These are phyloP conservation scores for Bretschneidera sinensis DNA, from an alignment of 345 rosid species.

Conservation along the genomic window DNA sequence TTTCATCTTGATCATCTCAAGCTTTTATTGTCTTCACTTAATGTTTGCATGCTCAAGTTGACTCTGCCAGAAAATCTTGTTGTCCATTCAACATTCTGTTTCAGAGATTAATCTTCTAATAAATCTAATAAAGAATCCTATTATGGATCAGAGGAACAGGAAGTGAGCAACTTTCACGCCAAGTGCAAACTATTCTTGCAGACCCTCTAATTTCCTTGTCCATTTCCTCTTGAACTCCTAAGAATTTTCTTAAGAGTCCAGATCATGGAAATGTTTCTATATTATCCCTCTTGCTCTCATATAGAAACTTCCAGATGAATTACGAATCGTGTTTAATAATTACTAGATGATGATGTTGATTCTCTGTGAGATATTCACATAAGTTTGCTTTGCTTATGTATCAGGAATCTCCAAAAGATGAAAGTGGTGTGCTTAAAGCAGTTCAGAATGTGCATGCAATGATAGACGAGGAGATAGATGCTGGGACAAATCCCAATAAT, in stretches of 20 bases:
- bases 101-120: neutral
- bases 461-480: constrained; percentile 66
- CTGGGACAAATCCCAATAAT: constrained; percentile 58
- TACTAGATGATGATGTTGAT: neutral
- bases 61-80: neutral
- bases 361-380: neutral
- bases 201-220: neutral
- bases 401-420: constrained; percentile 71
- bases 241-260: too few relatives aligned
- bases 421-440: constrained; percentile 56
- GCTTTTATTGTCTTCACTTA: too few relatives aligned
- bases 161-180: neutral
- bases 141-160: neutral
- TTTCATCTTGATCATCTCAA: constrained; percentile 1
- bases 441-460: constrained; percentile 64
- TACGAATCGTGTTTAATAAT: too few relatives aligned
- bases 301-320: too few relatives aligned
- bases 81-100: neutral
- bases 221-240: neutral
- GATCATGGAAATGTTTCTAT: too few relatives aligned
- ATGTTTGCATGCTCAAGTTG: neutral
- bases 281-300: too few relatives aligned
- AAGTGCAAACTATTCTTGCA: neutral
- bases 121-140: neutral
- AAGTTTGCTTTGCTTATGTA: neutral